Percentiles rank a stretch among this genome's conserved stretches.
Conservation (phyloP, 306 rosid genomes). For the Cucumis sativus region DNA sequence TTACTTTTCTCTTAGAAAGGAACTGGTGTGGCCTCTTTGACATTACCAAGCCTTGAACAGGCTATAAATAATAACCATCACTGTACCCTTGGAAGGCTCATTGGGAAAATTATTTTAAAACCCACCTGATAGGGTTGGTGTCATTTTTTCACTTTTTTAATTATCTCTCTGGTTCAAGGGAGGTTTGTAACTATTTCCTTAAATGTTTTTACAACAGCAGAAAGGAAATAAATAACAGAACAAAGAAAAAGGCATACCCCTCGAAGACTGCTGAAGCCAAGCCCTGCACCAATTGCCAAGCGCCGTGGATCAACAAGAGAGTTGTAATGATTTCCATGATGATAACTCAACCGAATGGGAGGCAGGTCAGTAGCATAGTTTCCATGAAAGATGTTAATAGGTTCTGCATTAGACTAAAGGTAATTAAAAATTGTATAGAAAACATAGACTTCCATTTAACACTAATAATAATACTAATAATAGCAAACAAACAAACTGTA, state of each 20-base stretch:
- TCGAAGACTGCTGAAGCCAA: slow-evolving; percentile 74
- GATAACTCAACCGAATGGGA: slow-evolving; percentile 82
- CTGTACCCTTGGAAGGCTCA: slow-evolving; percentile 45
- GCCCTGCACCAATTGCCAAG: slow-evolving; percentile 75
- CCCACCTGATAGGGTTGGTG: background rate
- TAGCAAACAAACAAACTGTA: background rate
- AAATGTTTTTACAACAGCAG: background rate
- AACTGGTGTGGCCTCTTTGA: background rate
- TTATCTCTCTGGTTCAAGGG: background rate
- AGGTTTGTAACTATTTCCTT: background rate
- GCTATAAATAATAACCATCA: background rate
- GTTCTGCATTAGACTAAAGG: slow-evolving; percentile 44
- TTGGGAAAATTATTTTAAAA: background rate
- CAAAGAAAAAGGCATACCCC: slow-evolving; percentile 41
- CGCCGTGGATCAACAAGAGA: slow-evolving; percentile 93
- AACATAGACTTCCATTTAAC: background rate
- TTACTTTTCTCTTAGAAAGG: background rate
- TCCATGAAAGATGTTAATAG: slow-evolving; percentile 89
- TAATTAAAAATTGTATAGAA: slow-evolving; percentile 7
- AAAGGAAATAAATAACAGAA: background rate
- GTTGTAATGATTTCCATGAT: slow-evolving; percentile 92
- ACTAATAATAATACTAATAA: background rate
- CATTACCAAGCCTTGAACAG: background rate
- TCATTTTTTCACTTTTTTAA: background rate
- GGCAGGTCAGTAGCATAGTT: slow-evolving; percentile 73